Evolutionary conservation across 495 filamentous ascomycete genomes (phyloP), one percentile per base, ranked within the genome.

Genomic region (Trichoderma gamsii): DNA sequence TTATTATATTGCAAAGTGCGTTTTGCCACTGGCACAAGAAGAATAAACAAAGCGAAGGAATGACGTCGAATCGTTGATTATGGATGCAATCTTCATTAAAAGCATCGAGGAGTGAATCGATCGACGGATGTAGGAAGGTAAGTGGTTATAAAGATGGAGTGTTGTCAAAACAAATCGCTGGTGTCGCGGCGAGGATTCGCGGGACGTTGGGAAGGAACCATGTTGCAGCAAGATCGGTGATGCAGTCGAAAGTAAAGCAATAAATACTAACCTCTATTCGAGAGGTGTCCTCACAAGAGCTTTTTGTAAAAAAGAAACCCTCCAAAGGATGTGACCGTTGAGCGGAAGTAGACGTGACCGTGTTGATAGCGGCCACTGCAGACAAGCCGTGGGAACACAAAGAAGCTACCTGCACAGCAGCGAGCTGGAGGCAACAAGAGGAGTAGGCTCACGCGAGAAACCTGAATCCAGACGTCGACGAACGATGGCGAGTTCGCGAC

Each of bases 391-490:
- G 29, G 63, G 63, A 65, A 65, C 35, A 65, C 35, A 65, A n/a
- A 44, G 63, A 41, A 65, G 35, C 63, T 13, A 44, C 63, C 63
- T 41, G 63, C 63, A 65, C 63, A 65, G 41, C 41, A 23, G 63
- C 41, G 63, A 65, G 35, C 35, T 44, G 63, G 35, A 65, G 63
- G 63, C 18, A 44, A 61, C 56, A 43, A 64, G 38, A 64, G 63
- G 63, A 43, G 35, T 41, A 65, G 35, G 41, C 63, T 41, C 63
- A 61, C 56, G 56, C 41, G 65, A 66, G 16, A 29, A 66, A 66
- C 65, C 44, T 66, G 65, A 66, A 66, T 66, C 65, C 65, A 46
- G 65, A 49, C 35, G 65, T 51, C 65, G 44, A 51, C 65, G 65
- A 66, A 66, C 64, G 29, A 66, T 46, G 65, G 11, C 18, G 29